These are phyloP conservation scores for Teratosphaeria zuluensis DNA, from an alignment of 2,329 filamentous ascomycete species.

Conservation along the genomic window DNA sequence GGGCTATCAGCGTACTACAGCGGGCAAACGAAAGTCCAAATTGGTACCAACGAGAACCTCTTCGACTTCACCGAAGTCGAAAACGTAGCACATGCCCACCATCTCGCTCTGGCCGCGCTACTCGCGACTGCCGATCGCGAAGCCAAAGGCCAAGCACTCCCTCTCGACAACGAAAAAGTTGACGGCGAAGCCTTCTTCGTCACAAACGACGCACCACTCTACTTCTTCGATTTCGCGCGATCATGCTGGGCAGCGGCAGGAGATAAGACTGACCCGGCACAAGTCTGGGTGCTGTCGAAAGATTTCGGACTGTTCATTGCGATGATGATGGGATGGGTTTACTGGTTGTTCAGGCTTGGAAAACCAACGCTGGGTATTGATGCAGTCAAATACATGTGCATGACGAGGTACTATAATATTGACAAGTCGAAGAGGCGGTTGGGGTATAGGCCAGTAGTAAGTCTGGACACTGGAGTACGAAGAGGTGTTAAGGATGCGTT, in stretches of 20 bases:
- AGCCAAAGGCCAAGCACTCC: slow-evolving; percentile 22
- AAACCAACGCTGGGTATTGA: slow-evolving; percentile 38
- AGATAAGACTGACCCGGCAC: slow-evolving; percentile 25
- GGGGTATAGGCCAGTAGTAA: slow-evolving; percentile 59
- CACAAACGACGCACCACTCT: slow-evolving; percentile 41
- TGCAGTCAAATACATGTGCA: slow-evolving; percentile 55
- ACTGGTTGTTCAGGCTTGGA: slow-evolving; percentile 33
- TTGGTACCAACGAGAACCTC: slow-evolving; percentile 43
- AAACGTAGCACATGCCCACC: slow-evolving; percentile 43
- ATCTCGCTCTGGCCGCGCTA: slow-evolving; percentile 41
- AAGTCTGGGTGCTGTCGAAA: slow-evolving; percentile 35
- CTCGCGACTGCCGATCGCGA: slow-evolving; percentile 33
- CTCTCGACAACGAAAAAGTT: slow-evolving; percentile 38
- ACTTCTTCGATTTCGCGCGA: slow-evolving; percentile 43
- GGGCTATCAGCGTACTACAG: slow-evolving; percentile 36
- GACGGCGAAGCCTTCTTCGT: slow-evolving; percentile 44
- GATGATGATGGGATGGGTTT: slow-evolving; percentile 35
- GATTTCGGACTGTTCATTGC: slow-evolving; percentile 35
- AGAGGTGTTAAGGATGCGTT: slow-evolving; percentile 36
- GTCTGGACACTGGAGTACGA: slow-evolving; percentile 52
- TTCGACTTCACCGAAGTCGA: slow-evolving; percentile 46
- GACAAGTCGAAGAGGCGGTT: slow-evolving; percentile 62
- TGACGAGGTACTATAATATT: slow-evolving; percentile 72
- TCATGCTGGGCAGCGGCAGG: slow-evolving; percentile 38
- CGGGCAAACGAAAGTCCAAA: slow-evolving; percentile 41